Base-by-base conservation (phyloP, 164 flowering plant species). In the Santalum album region DNA sequence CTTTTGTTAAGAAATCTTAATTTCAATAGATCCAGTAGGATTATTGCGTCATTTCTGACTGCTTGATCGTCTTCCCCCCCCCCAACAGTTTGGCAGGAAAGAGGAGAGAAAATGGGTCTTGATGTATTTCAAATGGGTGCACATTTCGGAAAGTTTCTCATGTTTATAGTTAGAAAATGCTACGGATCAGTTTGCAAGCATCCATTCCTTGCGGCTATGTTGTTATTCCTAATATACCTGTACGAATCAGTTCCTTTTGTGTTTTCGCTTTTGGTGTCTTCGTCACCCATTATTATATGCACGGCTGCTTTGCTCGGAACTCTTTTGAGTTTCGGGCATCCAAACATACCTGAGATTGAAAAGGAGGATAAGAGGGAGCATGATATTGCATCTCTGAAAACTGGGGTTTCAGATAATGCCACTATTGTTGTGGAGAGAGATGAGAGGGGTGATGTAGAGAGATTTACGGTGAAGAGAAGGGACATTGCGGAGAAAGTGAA, bases 261-360 rank as follows among this genome's bases (percentile, higher is more conserved):
- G 61, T 87, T 94, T 63, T 70, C 76, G 16, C 57, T 87, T 21
- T 64, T 90, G 67, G 57, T 87, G 1, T 79, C 90, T 69, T 76
- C 85, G 22, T 90, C 89, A 26, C 97, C 99, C 69, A 84, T 94
- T 61, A 65, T 94, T 65, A 69, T 87, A 27, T 87, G 88, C 59
- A 84, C 99, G 58, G 85, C 87, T 70, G 63, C 79, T 72, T 76
- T 94, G 66, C 95, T 94, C 64, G 99, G 96, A 19, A 77, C 86
- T 53, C 80, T 94, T 24, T 75, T 94, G 76, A 90, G 90, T 75
- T 83, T 73, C 54, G 99, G 99, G 35, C 66, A 83, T 35, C 74
- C 82, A 0, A 66, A 77, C 53, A 68, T 81, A 47, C 87, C 91
- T 7, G 79, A 89, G 61, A 58, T 82, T 45, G 85, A 79, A 40